A percentile compares a stretch with the other conserved stretches of the same genome.
phyloP scores from a whole-genome alignment of 2,329 filamentous ascomycete species.

The Stagonosporopsis cucurbitacearum region DNA sequence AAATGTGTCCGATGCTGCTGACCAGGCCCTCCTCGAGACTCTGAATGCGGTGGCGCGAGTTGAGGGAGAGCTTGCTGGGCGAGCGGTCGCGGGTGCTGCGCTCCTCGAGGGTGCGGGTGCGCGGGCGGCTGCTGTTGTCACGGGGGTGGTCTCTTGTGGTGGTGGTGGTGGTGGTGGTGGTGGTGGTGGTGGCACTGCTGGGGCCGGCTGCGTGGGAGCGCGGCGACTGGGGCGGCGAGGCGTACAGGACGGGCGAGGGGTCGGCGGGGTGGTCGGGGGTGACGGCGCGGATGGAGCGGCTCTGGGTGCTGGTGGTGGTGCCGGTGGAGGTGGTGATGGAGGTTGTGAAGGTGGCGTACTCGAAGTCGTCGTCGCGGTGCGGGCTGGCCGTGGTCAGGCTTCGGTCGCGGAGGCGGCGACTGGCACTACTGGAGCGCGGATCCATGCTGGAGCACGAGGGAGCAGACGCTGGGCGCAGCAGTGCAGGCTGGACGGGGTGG shows the following conservation, averaged over 20 bases:
- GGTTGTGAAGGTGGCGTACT: constrained; percentile 12
- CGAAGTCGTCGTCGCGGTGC: background rate
- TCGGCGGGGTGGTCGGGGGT: constrained; percentile 63
- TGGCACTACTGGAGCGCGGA: background rate
- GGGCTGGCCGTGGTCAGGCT: constrained; percentile 9
- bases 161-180: constrained; percentile 36
- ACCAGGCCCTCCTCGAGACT: constrained; percentile 50
- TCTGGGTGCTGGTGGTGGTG: constrained; percentile 21
- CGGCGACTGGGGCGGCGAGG: constrained; percentile 31
- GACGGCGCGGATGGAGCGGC: constrained; percentile 64
- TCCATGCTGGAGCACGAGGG: constrained; percentile 3
- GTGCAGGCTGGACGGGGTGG: too few relatives aligned
- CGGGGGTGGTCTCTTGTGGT: constrained; percentile 56
- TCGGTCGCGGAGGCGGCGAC: constrained; percentile 8
- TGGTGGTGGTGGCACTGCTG: constrained; percentile 23
- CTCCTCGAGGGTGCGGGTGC: constrained; percentile 60
- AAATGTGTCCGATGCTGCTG: constrained; percentile 52
- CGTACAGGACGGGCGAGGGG: too few relatives aligned
- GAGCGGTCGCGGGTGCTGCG: constrained; percentile 48
- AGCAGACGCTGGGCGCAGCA: background rate
- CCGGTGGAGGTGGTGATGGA: constrained; percentile 3
- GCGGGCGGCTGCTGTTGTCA: constrained; percentile 57
- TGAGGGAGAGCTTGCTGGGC: constrained; percentile 52
- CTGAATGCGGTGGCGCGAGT: constrained; percentile 66
- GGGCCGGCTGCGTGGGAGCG: constrained; percentile 28